A percentile compares a stretch with the other conserved stretches of the same genome.
phyloP scores from a whole-genome alignment of 75 land plant genomes.

The Selaginella tamariscina region DNA sequence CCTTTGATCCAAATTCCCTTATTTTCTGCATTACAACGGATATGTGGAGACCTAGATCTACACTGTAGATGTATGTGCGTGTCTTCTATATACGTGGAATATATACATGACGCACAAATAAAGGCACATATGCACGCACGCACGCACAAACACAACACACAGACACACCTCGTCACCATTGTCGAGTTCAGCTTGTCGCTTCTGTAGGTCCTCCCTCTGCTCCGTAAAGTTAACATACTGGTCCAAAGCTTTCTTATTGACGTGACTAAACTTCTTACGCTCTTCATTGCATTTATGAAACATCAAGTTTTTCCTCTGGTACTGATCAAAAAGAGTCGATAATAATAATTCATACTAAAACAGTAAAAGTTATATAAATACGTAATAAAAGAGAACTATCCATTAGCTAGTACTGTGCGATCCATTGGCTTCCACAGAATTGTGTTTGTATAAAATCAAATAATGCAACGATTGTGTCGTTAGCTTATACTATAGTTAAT shows the following conservation, averaged over 20 bases:
- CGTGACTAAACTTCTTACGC: slow-evolving; percentile 88
- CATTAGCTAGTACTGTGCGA: background rate
- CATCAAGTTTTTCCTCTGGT: slow-evolving; percentile 62
- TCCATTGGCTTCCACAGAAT: background rate
- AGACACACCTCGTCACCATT: slow-evolving; percentile 91
- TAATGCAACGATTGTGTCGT: background rate
- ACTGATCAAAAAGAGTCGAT: slow-evolving; percentile 28
- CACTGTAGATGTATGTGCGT: too few relatives aligned
- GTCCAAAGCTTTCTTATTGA: slow-evolving; percentile 95
- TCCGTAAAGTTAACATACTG: slow-evolving; percentile 94
- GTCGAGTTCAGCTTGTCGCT: slow-evolving; percentile 89
- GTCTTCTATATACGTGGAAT: too few relatives aligned
- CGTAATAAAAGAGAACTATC: background rate
- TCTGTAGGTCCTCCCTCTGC: slow-evolving; percentile 85
- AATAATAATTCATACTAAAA: background rate
- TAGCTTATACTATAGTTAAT: too few relatives aligned
- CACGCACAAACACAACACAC: too few relatives aligned
- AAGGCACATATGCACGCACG: too few relatives aligned
- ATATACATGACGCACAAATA: too few relatives aligned
- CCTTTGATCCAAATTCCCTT: slow-evolving; percentile 65
- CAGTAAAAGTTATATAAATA: too few relatives aligned
- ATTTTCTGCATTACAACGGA: slow-evolving; percentile 90
- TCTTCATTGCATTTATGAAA: slow-evolving; percentile 90
- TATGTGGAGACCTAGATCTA: too few relatives aligned
- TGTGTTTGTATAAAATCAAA: background rate